Base-by-base conservation (phyloP, 805 yeast genomes). In the Aciculoconidium aculeatum region DNA sequence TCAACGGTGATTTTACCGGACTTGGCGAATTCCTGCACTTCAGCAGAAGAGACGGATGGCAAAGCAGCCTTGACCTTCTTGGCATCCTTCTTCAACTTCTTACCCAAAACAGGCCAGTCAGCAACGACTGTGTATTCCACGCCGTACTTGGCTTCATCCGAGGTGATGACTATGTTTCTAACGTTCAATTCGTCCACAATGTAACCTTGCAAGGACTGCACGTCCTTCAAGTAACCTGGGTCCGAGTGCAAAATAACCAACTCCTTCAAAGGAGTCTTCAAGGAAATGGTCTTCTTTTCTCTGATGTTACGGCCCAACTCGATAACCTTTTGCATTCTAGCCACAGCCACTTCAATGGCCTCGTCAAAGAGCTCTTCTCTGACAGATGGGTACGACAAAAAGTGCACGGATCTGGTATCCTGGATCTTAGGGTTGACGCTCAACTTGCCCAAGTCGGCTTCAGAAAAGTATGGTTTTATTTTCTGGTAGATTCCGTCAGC, bases 91-190 rank as follows among this genome's bases (percentile, higher is more conserved):
- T 87, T 90, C 61, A 92, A 75, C 64, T 92, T 92, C 72, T 90
- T 92, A 65, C 99, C 99, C 45, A 92, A 72, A 12, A 87, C 85
- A 35, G 97, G 95, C 98, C 99, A 92, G 67, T 92, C 99, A 27
- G 98, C 98, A 58, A 84, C 94, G 23, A 90, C 96, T 41, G 73
- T 76, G 69, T 88, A 90, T 55, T 80, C 83, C 38, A 92, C 97
- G 48, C 88, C 92, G 54, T 88, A 90, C 52, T 80, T 78, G 45
- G 70, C 78, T 66, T 92, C 99, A 53, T 92, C 96, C 14, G 83
- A 70, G 12, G 96, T 87, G 47, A 92, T 80, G 47, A 85, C 66
- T 31, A 92, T 56, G 45, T 84, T 92, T 59, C 95, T 82, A 37
- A 92, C 82, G 53, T 92, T 92, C 58, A 92, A 75, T 65, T 92